Evolutionary conservation across 1,284 basidiomycete genomes (phyloP).

Genomic region (Ustanciosporium gigantosporum): DNA sequence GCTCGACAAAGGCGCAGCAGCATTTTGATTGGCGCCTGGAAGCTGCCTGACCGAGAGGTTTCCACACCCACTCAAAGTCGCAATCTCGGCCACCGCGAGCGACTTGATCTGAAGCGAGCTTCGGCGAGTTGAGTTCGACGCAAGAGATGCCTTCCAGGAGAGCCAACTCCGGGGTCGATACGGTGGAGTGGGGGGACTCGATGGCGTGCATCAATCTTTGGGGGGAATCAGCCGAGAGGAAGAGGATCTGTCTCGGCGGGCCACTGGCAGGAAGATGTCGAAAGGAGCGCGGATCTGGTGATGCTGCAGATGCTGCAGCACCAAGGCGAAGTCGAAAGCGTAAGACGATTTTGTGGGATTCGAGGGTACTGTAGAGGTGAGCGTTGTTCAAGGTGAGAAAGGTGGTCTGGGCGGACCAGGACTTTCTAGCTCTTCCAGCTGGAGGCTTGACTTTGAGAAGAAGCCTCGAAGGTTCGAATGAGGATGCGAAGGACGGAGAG

Average conservation of each 20-base stretch:
- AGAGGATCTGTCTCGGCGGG: constrained; percentile 31
- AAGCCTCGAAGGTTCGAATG: constrained; percentile 19
- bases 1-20: constrained; percentile 40
- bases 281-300: too few species aligned
- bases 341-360: constrained; percentile 8
- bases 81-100: constrained; percentile 21
- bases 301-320: constrained; percentile 8
- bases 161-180: constrained; percentile 17
- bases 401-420: constrained; percentile 10
- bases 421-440: constrained; percentile 9
- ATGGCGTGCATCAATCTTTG: constrained; percentile 13
- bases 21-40: constrained; percentile 4
- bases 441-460: constrained; percentile 32
- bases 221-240: constrained; percentile 20
- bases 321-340: constrained; percentile 26
- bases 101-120: neutral
- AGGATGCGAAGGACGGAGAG: neutral
- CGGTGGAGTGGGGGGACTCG: constrained; percentile 8
- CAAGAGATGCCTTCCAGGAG: constrained; percentile 33
- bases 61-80: constrained; percentile 43
- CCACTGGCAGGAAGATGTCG: too few species aligned
- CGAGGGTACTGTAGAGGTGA: constrained; percentile 5
- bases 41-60: constrained; percentile 6
- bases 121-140: constrained; percentile 12
- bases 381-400: constrained; percentile 12